Conservation (phyloP, 2,329 filamentous ascomycete genomes). For the Fusarium equiseti region DNA sequence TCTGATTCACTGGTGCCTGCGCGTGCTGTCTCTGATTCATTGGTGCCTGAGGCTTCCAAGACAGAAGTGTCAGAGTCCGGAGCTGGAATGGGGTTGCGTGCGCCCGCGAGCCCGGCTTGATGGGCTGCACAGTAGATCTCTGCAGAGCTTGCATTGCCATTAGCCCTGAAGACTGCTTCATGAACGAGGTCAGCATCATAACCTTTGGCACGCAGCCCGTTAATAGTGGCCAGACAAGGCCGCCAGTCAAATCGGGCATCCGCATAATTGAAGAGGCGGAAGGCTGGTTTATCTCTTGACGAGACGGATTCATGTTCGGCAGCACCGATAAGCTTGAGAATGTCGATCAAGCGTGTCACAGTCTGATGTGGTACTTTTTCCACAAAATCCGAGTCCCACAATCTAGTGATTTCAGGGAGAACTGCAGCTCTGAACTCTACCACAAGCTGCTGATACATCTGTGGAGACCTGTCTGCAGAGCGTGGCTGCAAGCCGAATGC, state of each 20-base stretch:
- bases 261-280: conserved; percentile 59
- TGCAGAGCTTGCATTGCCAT: conserved; percentile 71
- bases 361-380: conserved; percentile 83
- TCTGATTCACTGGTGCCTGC: conserved; percentile 41
- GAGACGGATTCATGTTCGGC: conserved; percentile 81
- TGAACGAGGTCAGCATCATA: conserved; percentile 71
- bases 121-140: conserved; percentile 81
- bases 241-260: conserved; percentile 62
- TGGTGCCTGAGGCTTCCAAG: conserved; percentile 42
- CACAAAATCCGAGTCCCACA: conserved; percentile 89
- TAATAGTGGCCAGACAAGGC: conserved; percentile 47
- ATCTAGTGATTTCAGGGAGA: conserved; percentile 77
- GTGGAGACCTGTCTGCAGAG: conserved; percentile 56
- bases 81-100: conserved; percentile 75
- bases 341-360: conserved; percentile 83
- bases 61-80: conserved; percentile 63
- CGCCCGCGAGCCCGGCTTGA: conserved; percentile 66
- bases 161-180: conserved; percentile 87
- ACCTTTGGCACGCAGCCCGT: conserved; percentile 50
- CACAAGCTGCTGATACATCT: conserved; percentile 77
- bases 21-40: conserved; percentile 39
- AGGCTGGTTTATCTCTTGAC: conserved; percentile 66
- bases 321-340: conserved; percentile 81
- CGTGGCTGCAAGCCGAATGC: conserved; percentile 60
- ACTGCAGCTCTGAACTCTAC: conserved; percentile 87